These are phyloP conservation scores for Rhododendron ferrugineum DNA, from an alignment of 148 eudicot species.

Conservation along the genomic window DNA sequence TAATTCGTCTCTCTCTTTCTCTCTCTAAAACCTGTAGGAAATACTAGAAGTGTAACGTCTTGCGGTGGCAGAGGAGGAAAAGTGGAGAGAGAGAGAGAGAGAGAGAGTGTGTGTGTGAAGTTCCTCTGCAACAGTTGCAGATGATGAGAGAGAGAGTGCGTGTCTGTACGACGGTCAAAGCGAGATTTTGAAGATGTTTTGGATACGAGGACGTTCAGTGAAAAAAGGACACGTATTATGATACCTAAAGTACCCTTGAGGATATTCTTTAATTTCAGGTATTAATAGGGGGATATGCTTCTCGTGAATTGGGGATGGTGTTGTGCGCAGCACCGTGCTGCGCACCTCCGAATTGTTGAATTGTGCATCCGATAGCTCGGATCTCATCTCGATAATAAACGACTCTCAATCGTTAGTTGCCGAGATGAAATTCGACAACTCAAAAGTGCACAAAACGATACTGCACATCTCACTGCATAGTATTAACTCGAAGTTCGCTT, in stretches of 20 bases:
- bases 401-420: fast-evolving
- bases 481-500: too few relatives aligned
- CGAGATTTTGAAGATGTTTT: slow-evolving; percentile 10
- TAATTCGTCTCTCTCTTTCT: not conserved
- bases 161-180: slow-evolving; percentile 24
- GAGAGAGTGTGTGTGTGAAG: not conserved
- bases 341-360: too few relatives aligned
- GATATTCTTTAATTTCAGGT: slow-evolving; percentile 8
- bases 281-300: not conserved
- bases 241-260: slow-evolving; percentile 1
- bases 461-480: too few relatives aligned
- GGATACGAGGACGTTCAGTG: not conserved
- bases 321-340: too few relatives aligned
- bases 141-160: not conserved
- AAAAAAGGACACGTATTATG: not conserved
- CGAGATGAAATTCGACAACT: too few relatives aligned
- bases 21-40: not conserved
- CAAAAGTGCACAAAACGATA: too few relatives aligned
- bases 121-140: not conserved
- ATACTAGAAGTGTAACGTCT: not conserved
- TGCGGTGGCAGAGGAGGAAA: not conserved
- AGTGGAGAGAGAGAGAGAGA: not conserved
- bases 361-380: too few relatives aligned
- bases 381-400: too few relatives aligned
- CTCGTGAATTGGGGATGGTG: too few relatives aligned